Evolutionary conservation across 192 early-diverging fungal species (phyloP), one percentile per base, ranked within the genome.

Genomic region (Podila epigama): DNA sequence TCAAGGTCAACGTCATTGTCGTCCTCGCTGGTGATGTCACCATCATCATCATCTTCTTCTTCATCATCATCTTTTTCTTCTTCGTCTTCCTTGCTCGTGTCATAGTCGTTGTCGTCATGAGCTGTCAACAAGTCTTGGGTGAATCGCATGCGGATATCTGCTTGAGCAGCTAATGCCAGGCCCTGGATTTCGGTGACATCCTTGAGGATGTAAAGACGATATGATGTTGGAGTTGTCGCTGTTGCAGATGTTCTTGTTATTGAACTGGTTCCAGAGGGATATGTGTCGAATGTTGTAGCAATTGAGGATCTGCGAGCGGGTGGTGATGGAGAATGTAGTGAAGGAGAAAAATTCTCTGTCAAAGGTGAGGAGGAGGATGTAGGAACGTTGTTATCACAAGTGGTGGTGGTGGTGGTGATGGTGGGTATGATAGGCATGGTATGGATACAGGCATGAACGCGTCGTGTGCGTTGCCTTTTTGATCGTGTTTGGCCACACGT

Each of bases 151-250:
- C 44, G 44, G 44, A 58, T 41, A 31, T 68, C 57, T 5, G n/a
- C 35, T n/a, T 13, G 51, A n/a, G 60, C 59, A 2, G 55, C 59
- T 0, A 58, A 15, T 11, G 60, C 73, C 16, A 77, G 50, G 5
- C 36, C 39, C 3, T 64, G 52, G 44, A 77, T 77, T 37, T 57
- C 57, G 0, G 73, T 68, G 25, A 68, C 73, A 57, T 77, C 66
- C 44, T 77, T 77, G 56, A 77, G 66, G 6, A 64, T 66, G 41
- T 68, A 77, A 27, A 77, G 55, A 11, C 73, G 66, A 32, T 59
- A 65, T 28, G 57, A 29, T 12, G 57, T 22, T 27, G n/a, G 18
- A 58, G 5, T 40, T 58, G 57, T 37, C 39, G 22, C 57, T 40
- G 57, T 58, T 34, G 22, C 36, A 27, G 57, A 9, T 35, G 35